phyloP scores from a whole-genome alignment of 2,329 filamentous ascomycete genomes.

The Colletotrichum viniferum region DNA sequence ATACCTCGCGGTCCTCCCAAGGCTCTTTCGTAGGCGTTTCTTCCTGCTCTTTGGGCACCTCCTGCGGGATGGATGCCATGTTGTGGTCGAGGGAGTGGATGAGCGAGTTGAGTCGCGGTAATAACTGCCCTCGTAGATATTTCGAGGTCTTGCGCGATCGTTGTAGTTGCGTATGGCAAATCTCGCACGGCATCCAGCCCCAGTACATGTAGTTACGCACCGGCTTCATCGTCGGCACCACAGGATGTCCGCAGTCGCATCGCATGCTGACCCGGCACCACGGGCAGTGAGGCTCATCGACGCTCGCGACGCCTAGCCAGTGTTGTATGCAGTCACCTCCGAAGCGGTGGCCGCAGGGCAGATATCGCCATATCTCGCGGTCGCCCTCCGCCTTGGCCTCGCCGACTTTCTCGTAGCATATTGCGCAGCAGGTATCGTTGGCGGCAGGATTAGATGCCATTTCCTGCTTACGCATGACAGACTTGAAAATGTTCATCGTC shows the following conservation, averaged over 20 bases:
- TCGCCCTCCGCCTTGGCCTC: constrained; percentile 38
- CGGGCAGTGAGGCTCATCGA: constrained; percentile 41
- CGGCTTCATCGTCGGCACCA: constrained; percentile 28
- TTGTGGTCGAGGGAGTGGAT: constrained; percentile 20
- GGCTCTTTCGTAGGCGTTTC: constrained; percentile 13
- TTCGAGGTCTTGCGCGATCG: constrained; percentile 10
- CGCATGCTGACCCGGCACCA: constrained; percentile 39
- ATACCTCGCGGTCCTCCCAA: constrained; percentile 19
- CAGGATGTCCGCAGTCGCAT: constrained; percentile 36
- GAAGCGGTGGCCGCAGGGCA: constrained; percentile 49
- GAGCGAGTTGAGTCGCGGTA: constrained; percentile 18
- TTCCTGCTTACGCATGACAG: constrained; percentile 24
- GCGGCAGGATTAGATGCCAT: constrained; percentile 16
- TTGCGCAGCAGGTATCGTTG: constrained; percentile 36
- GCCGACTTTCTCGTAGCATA: constrained; percentile 48
- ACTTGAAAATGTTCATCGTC: constrained; percentile 20
- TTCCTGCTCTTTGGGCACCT: constrained; percentile 18
- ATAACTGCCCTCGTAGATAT: constrained; percentile 10
- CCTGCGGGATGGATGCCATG: constrained; percentile 17
- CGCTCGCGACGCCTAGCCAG: constrained; percentile 42
- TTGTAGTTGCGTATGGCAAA: constrained; percentile 16
- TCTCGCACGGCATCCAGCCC: constrained; percentile 19
- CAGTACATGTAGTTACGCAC: constrained; percentile 14
- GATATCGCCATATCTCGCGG: constrained; percentile 41
- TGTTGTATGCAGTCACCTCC: constrained; percentile 47